Conservation (phyloP, 108 stramenopile species). For the Pseudonitzschia delicatissima region DNA sequence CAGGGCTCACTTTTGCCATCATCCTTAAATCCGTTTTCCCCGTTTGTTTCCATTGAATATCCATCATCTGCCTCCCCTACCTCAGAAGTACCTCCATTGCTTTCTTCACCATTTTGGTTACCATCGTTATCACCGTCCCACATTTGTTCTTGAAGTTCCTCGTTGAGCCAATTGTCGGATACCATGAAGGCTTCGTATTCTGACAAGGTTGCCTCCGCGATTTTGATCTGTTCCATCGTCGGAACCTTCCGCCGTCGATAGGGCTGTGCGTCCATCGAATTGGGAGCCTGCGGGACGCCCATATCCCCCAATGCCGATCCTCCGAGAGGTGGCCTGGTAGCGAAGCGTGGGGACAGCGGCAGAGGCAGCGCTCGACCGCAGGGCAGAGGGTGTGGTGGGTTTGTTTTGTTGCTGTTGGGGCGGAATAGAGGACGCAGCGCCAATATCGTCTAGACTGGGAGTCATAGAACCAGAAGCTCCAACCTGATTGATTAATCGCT, state of each 20-base stretch:
- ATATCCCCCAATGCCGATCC: background rate
- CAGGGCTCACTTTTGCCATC: slow-evolving; percentile 63
- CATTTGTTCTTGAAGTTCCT: slow-evolving; percentile 38
- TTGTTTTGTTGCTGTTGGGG: too few species aligned
- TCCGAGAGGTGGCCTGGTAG: background rate
- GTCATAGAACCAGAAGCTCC: slow-evolving; percentile 14
- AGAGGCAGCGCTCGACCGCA: background rate
- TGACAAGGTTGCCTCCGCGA: slow-evolving; percentile 59
- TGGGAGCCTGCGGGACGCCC: background rate
- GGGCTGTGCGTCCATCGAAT: background rate
- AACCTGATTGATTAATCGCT: slow-evolving; percentile 51
- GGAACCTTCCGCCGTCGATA: slow-evolving; percentile 11
- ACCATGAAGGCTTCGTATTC: slow-evolving; percentile 55
- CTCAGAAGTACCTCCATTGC: background rate
- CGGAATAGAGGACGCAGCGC: too few species aligned
- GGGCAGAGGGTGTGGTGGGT: background rate
- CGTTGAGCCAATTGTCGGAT: slow-evolving; percentile 71
- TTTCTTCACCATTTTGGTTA: slow-evolving; percentile 40
- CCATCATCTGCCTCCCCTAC: background rate
- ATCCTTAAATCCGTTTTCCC: slow-evolving; percentile 19
- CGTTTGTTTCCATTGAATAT: slow-evolving; percentile 25
- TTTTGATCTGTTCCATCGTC: slow-evolving; percentile 30
- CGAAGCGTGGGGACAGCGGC: background rate
- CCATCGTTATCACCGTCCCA: slow-evolving; percentile 32
- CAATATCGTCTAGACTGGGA: background rate